These are phyloP conservation scores for Ganoderma sinense DNA, from an alignment of 1,284 basidiomycete genomes.

Conservation along the genomic window DNA sequence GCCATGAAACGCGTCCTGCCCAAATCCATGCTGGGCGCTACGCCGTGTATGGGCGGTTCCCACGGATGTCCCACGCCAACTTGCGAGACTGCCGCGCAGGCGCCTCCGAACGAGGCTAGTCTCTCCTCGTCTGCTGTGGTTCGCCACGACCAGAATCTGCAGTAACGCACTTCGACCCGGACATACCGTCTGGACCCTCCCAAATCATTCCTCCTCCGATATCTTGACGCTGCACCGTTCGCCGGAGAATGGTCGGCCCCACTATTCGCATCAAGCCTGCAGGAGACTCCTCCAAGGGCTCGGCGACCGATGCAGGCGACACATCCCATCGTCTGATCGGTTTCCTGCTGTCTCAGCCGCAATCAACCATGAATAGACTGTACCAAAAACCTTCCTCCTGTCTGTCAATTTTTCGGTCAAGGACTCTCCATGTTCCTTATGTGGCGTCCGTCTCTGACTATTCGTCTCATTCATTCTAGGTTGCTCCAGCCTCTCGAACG, in stretches of 20 bases:
- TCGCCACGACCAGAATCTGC: not conserved
- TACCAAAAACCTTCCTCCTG: slow-evolving; percentile 93
- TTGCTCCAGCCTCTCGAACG: slow-evolving; percentile 87
- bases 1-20: not conserved
- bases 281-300: slow-evolving; percentile 19
- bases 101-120: not conserved
- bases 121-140: slow-evolving; percentile 13
- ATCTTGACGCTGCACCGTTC: not conserved
- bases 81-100: not conserved
- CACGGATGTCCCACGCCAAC: not conserved
- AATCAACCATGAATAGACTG: slow-evolving; percentile 83
- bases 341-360: slow-evolving; percentile 89
- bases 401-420: slow-evolving; percentile 90
- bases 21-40: slow-evolving; percentile 1
- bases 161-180: not conserved
- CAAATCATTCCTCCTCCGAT: not conserved
- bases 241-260: slow-evolving; percentile 22
- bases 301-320: slow-evolving; percentile 24
- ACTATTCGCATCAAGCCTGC: slow-evolving; percentile 27
- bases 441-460: slow-evolving; percentile 22
- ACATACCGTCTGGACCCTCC: not conserved
- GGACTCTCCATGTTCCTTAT: slow-evolving; percentile 8
- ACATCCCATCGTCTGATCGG: slow-evolving; percentile 71
- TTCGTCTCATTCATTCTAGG: slow-evolving; percentile 50
- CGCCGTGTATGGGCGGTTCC: not conserved